Conservation (phyloP, 2,329 filamentous ascomycete genomes). For the Diaporthe sp. region DNA sequence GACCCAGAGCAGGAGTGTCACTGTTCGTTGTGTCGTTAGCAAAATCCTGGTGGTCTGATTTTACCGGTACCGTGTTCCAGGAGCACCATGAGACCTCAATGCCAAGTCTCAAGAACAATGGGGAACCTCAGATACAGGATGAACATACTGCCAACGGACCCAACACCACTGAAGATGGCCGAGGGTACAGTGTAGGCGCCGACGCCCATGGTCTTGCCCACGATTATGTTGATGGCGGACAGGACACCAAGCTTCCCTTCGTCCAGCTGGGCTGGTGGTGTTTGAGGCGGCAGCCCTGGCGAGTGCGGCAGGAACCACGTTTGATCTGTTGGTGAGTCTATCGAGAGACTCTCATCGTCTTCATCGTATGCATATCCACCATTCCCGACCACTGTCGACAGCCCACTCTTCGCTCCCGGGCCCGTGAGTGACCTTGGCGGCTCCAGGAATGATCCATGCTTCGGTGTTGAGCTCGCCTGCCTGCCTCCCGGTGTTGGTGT, state of each 20-base stretch:
- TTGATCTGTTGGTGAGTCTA: conserved; percentile 44
- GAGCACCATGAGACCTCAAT: too few relatives aligned
- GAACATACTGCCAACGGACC: conserved; percentile 60
- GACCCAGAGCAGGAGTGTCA: conserved; percentile 68
- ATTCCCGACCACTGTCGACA: conserved; percentile 37
- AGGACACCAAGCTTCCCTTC: conserved; percentile 53
- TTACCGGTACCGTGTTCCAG: not conserved
- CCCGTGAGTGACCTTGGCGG: conserved; percentile 44
- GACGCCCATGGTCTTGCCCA: conserved; percentile 56
- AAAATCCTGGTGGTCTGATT: not conserved
- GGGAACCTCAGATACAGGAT: not conserved
- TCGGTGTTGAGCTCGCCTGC: conserved; percentile 38
- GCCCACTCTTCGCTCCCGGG: conserved; percentile 33
- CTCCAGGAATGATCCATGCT: conserved; percentile 44
- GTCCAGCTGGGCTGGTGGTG: conserved; percentile 34
- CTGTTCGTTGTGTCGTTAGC: conserved; percentile 38
- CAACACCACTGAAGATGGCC: conserved; percentile 68
- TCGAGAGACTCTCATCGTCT: conserved; percentile 41
- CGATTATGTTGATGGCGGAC: conserved; percentile 55
- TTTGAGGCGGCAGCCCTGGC: conserved; percentile 38
- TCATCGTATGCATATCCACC: conserved; percentile 39
- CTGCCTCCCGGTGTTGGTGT: conserved; percentile 45
- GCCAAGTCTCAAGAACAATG: not conserved
- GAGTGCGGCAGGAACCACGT: conserved; percentile 46
- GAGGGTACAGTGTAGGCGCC: conserved; percentile 69